These are phyloP conservation scores for Tricholoma bakamatsutake DNA, from an alignment of 768 basidiomycete genomes.

Conservation along the genomic window DNA sequence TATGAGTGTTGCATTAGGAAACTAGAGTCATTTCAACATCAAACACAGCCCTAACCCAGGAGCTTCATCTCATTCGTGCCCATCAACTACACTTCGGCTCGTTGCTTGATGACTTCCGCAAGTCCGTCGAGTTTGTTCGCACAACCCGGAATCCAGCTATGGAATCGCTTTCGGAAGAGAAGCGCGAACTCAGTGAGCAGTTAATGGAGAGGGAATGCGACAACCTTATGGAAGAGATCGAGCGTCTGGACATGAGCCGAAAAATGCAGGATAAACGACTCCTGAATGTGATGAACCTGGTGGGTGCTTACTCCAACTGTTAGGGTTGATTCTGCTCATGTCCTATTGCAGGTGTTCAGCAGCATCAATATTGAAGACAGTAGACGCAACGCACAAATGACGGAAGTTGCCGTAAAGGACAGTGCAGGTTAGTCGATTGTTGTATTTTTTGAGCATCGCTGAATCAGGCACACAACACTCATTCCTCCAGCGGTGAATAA, in stretches of 20 bases:
- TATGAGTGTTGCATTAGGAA: conserved; percentile 28
- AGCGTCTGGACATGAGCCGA: conserved; percentile 34
- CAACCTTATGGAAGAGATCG: conserved; percentile 44
- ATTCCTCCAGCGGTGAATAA: conserved; percentile 17
- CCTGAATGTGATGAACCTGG: conserved; percentile 49
- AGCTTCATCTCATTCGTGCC: conserved; percentile 47
- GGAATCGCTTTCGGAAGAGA: conserved; percentile 25
- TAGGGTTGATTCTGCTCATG: background rate
- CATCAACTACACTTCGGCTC: conserved; percentile 45
- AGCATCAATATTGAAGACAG: conserved; percentile 55
- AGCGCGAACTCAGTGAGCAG: conserved; percentile 21
- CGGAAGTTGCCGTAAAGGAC: conserved; percentile 44
- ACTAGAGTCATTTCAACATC: conserved; percentile 34
- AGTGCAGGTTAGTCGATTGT: conserved; percentile 34
- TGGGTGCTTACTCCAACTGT: conserved; percentile 15
- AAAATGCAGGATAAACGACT: conserved; percentile 43
- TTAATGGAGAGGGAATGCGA: conserved; percentile 43
- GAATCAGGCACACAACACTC: background rate
- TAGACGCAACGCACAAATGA: conserved; percentile 44
- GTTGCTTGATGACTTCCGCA: conserved; percentile 41
- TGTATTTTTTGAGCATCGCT: background rate
- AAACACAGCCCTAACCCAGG: conserved; percentile 37
- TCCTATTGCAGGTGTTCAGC: conserved; percentile 43
- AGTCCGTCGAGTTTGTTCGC: conserved; percentile 39
- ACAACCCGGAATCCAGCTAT: conserved; percentile 45